Conservation (phyloP, 306 rosid species). For the Datisca glomerata region DNA sequence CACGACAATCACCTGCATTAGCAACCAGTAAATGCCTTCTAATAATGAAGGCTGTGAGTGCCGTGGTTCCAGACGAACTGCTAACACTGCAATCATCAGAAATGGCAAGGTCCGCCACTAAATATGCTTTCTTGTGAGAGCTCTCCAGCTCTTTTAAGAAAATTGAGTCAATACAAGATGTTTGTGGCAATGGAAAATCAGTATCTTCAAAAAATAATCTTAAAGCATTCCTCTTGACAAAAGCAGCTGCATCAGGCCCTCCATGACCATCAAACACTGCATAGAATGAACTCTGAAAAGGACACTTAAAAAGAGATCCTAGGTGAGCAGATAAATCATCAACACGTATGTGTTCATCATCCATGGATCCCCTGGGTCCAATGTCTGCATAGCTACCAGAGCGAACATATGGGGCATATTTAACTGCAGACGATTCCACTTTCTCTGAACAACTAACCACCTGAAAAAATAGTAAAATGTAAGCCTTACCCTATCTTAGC, state of each 20-base stretch:
- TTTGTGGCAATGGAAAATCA: slow-evolving; percentile 41
- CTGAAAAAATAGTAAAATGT: slow-evolving; percentile 21
- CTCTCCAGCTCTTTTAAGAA: slow-evolving; percentile 52
- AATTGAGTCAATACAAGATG: slow-evolving; percentile 32
- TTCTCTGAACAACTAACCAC: slow-evolving; percentile 42
- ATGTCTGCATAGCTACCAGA: slow-evolving; percentile 74
- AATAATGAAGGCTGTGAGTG: slow-evolving; percentile 70
- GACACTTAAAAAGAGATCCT: slow-evolving; percentile 35
- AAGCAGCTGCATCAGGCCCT: slow-evolving; percentile 85
- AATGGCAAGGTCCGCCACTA: slow-evolving; percentile 71
- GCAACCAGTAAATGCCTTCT: slow-evolving; percentile 84
- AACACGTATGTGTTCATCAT: slow-evolving; percentile 69
- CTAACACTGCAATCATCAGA: slow-evolving; percentile 49
- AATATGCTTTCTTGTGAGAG: slow-evolving; percentile 62
- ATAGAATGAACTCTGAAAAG: slow-evolving; percentile 62
- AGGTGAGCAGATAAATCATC: slow-evolving; percentile 70
- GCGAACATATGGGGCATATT: slow-evolving; percentile 49
- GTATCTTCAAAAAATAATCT: slow-evolving; percentile 69
- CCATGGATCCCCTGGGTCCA: slow-evolving; percentile 68
- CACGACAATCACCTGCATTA: slow-evolving; percentile 94
- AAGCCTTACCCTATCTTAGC: not conserved
- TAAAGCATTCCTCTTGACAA: slow-evolving; percentile 65
- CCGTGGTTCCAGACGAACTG: slow-evolving; percentile 79
- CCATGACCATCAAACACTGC: slow-evolving; percentile 94
- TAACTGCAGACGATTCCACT: slow-evolving; percentile 29